Percentiles rank a stretch among this genome's conserved stretches.
Conservation (phyloP, 176 grass and related monocot genomes). For the Hordeum marinum region DNA sequence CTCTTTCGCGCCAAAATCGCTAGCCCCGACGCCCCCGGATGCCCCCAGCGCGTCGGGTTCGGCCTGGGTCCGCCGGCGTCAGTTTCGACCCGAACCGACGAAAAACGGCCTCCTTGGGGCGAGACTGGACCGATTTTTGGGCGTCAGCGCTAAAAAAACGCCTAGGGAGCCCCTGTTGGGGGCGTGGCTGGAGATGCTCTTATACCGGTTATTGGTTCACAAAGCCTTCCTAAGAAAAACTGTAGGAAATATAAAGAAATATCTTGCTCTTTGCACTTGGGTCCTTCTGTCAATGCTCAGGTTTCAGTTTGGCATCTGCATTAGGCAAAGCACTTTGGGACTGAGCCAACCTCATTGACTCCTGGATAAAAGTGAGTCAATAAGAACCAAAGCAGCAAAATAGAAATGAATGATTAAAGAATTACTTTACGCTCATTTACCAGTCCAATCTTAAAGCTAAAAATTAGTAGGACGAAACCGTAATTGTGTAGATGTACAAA, state of each 20-base stretch:
- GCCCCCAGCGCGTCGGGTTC: too few species aligned
- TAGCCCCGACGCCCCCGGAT: too few species aligned
- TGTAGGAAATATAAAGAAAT: not conserved
- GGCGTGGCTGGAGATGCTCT: too few species aligned
- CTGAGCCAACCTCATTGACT: constrained; percentile 66
- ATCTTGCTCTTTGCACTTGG: constrained; percentile 3
- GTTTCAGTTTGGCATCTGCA: constrained; percentile 77
- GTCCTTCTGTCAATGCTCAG: constrained; percentile 52
- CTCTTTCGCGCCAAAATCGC: too few species aligned
- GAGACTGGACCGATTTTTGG: too few species aligned
- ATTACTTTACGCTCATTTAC: too few species aligned
- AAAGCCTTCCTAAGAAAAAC: constrained; percentile 6
- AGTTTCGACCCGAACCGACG: too few species aligned
- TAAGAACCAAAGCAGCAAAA: not conserved
- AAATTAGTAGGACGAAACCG: not conserved
- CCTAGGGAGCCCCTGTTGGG: too few species aligned
- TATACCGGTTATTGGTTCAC: not conserved
- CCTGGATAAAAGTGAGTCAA: constrained; percentile 36
- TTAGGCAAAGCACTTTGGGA: constrained; percentile 64
- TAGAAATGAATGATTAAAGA: not conserved
- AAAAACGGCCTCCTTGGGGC: too few species aligned
- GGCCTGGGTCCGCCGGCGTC: too few species aligned
- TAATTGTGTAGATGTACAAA: not conserved
- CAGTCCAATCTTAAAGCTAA: not conserved
- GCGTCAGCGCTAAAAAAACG: too few species aligned